Conservation (phyloP, 2,329 filamentous ascomycete genomes). For the Trichoderma oligosporum region DNA sequence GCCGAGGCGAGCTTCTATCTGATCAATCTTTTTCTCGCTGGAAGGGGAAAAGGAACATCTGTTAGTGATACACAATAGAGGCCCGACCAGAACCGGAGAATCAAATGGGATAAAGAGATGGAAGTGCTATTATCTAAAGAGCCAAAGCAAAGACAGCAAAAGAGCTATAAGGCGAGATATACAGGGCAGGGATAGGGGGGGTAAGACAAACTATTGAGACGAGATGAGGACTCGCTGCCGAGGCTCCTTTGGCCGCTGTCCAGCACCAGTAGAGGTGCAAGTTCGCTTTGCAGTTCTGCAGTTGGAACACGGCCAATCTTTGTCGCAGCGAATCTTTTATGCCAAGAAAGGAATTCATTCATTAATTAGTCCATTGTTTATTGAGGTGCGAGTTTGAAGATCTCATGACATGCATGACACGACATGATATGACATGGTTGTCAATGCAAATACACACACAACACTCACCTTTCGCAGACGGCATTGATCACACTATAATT, state of each 20-base stretch:
- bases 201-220: conserved; percentile 53
- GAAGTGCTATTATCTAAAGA: not conserved
- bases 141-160: not conserved
- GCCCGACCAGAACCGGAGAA: too few species aligned
- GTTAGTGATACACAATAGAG: too few species aligned
- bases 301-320: conserved; percentile 56
- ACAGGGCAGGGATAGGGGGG: not conserved
- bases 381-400: not conserved
- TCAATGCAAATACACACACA: too few species aligned
- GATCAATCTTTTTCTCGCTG: conserved; percentile 53
- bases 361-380: conserved; percentile 2
- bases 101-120: not conserved
- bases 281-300: conserved; percentile 50
- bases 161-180: not conserved
- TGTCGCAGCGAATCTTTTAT: conserved; percentile 56
- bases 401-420: not conserved
- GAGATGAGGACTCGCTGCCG: conserved; percentile 57
- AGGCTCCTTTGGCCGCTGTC: conserved; percentile 52
- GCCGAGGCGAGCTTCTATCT: conserved; percentile 43
- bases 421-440: too few species aligned
- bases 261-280: conserved; percentile 53
- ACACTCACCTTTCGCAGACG: conserved; percentile 40
- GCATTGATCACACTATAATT: conserved; percentile 44
- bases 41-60: not conserved
- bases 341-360: not conserved